phyloP scores from a whole-genome alignment of 2,329 filamentous ascomycete species.

The Colletotrichum lentis region DNA sequence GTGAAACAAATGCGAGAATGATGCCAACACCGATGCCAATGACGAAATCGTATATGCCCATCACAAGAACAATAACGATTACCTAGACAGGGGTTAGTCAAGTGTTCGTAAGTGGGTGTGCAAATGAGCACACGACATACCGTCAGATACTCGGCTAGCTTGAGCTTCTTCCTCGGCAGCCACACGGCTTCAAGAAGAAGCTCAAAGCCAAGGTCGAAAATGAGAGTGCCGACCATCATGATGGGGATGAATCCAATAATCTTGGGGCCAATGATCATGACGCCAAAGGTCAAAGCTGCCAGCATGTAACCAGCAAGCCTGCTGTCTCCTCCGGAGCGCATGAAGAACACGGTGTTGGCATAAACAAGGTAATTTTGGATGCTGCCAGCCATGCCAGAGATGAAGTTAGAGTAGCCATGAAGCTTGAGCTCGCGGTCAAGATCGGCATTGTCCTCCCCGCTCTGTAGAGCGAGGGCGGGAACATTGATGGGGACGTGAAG shows the following conservation, averaged over 20 bases:
- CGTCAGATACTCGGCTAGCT: constrained; percentile 87
- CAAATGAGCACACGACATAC: constrained; percentile 53
- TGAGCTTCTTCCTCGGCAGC: constrained; percentile 87
- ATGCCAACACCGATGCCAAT: constrained; percentile 93
- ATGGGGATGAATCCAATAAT: constrained; percentile 95
- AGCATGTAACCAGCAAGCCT: constrained; percentile 87
- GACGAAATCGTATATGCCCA: constrained; percentile 97
- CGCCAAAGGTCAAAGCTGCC: constrained; percentile 78
- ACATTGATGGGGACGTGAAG: constrained; percentile 98
- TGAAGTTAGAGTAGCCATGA: constrained; percentile 90
- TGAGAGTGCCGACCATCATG: constrained; percentile 94
- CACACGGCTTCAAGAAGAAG: constrained; percentile 88
- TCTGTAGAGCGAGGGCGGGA: constrained; percentile 87
- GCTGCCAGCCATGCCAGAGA: constrained; percentile 86
- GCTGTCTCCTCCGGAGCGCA: constrained; percentile 87
- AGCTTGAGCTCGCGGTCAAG: constrained; percentile 91
- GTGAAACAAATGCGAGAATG: constrained; percentile 86
- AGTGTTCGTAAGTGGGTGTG: too few relatives aligned
- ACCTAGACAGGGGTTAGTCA: constrained; percentile 59
- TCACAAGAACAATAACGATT: constrained; percentile 87
- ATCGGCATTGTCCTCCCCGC: constrained; percentile 90
- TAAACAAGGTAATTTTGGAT: constrained; percentile 98
- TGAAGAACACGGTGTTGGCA: constrained; percentile 96
- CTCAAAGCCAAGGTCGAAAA: constrained; percentile 94
- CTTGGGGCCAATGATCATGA: constrained; percentile 85